These are phyloP conservation scores for Pneumocystis sp. DNA, from an alignment of 1,139 yeast species.

Conservation along the genomic window DNA sequence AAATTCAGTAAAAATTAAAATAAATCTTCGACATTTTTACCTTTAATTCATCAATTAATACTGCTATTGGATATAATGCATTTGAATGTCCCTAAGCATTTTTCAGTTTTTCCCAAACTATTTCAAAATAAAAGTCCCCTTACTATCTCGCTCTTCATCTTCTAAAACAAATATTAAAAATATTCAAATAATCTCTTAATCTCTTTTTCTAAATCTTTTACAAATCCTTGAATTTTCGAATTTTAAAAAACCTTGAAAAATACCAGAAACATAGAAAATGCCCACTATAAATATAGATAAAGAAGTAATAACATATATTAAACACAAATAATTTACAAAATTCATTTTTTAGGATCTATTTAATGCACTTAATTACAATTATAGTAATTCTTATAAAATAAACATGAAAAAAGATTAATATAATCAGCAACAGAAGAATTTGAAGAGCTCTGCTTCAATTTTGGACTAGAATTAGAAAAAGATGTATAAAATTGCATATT, in stretches of 20 bases:
- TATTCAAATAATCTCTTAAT: neutral
- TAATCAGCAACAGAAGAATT: slow-evolving; percentile 60
- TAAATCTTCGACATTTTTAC: slow-evolving; percentile 12
- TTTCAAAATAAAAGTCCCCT: neutral
- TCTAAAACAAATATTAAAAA: neutral
- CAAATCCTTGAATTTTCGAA: neutral
- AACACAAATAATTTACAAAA: neutral
- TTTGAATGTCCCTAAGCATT: slow-evolving; percentile 19
- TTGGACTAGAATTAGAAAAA: slow-evolving; percentile 94
- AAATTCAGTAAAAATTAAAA: neutral
- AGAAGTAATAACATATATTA: neutral
- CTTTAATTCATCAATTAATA: slow-evolving; percentile 88
- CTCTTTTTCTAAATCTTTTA: neutral
- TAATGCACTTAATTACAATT: neutral
- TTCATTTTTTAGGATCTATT: neutral
- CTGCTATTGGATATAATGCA: slow-evolving; percentile 86
- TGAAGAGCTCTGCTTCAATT: slow-evolving; percentile 93
- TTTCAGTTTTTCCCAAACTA: neutral
- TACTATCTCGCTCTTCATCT: slow-evolving; percentile 6
- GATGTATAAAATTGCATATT: slow-evolving; percentile 29
- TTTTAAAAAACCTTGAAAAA: neutral
- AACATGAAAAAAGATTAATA: neutral
- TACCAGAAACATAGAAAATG: neutral
- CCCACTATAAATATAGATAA: neutral
- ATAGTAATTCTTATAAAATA: neutral